Percentiles rank a stretch among this genome's conserved stretches.
Evolutionary conservation across 23 red algal genomes (phyloP).

Genomic region (Gracilaria caudata): DNA sequence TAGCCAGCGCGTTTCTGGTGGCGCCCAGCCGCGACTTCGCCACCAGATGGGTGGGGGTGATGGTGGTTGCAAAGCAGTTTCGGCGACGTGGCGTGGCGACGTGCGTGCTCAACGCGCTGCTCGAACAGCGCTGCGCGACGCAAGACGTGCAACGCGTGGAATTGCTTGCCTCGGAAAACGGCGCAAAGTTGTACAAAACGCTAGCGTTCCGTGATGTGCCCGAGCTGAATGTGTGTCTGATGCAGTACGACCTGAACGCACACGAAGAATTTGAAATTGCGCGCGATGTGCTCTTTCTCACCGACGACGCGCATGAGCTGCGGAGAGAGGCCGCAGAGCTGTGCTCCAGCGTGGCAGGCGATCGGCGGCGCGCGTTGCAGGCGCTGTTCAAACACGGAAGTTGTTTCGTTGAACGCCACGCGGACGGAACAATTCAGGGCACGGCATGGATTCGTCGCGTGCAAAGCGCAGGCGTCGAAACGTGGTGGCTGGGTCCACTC

Average conservation of each 20-base stretch:
- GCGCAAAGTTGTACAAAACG: not conserved
- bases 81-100: constrained; percentile 11
- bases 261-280: not conserved
- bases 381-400: not conserved
- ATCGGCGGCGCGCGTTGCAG: not conserved
- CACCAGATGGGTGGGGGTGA: constrained; percentile 3
- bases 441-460: not conserved
- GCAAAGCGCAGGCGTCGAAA: constrained; percentile 17
- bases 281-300: not conserved
- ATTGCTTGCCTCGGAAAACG: not conserved
- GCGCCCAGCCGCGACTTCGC: not conserved
- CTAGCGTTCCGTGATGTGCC: not conserved
- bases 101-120: not conserved
- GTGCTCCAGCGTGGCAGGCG: not conserved
- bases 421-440: not conserved
- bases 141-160: not conserved
- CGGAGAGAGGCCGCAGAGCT: not conserved
- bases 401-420: not conserved
- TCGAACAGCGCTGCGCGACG: not conserved
- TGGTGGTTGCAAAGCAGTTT: not conserved
- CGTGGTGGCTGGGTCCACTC: constrained; percentile 15
- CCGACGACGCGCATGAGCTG: not conserved
- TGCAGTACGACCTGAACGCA: not conserved
- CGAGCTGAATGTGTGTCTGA: constrained; percentile 4
- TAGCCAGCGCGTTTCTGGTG: not conserved